Base-by-base conservation (phyloP, 176 grass and related monocot species). In the Musa itinerans region DNA sequence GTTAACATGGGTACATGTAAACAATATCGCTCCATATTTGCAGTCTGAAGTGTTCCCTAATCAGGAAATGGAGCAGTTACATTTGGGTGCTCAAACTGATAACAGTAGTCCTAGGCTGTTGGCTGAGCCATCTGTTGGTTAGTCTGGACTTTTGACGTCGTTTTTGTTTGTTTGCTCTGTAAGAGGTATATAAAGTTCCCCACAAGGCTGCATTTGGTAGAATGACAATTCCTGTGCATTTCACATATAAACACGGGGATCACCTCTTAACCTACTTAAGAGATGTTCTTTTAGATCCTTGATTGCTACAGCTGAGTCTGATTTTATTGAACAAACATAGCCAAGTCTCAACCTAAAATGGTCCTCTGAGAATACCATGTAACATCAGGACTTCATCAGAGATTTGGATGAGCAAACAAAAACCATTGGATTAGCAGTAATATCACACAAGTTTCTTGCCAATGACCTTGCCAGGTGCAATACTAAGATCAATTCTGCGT, bases 1-100 rank as follows among this genome's bases (percentile, higher is more conserved):
- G 65, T 72, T 99, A 65, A 95, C 91, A 10, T 99, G 96, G 96
- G 84, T 95, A 76, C 91, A 99, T 69, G 87, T 82, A 49, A 95
- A 86, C 78, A 99, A 89, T 76, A 92, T 99, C 86, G 87, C 91
- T 13, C 79, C 83, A 4, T 66, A 80, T 53, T 81, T 99, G 76
- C 88, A 89, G 63, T 79, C 79, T 1, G 86, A 99, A 66, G 87
- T 99, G 65, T 92, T 99, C 63, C 83, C 85, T 17, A 86, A 79
- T 70, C 88, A 91, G 78, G 91, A 92, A 76, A 78, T 74, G n/a
- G 92, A 95, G 62, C 69, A 68, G 71, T 48, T 65, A 43, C 8
- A 59, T 77, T 50, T 61, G 24, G 75, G 75, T 77, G 57, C 29
- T 65, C 59, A 77, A 65, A 21, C 75, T 66, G 57, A 77, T 52